Percentiles rank a stretch among this genome's conserved stretches.
These are phyloP conservation scores for Flaveria floridana DNA, from an alignment of 140 eudicot genomes.

Conservation along the genomic window DNA sequence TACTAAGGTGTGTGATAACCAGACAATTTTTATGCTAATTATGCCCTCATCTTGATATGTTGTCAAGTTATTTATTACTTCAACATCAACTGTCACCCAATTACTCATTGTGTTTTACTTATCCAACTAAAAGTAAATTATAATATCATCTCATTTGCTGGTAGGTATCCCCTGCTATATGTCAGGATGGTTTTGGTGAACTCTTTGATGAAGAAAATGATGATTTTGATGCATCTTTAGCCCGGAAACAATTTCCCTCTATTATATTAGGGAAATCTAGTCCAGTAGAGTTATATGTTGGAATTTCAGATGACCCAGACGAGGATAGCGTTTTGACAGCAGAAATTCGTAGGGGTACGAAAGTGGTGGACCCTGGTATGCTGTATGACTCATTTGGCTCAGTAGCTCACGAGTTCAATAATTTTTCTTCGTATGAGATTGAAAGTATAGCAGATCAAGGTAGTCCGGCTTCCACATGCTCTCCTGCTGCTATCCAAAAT, in stretches of 20 bases:
- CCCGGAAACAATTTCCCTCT: constrained; percentile 67
- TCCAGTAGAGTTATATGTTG: constrained; percentile 69
- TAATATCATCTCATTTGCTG: constrained; percentile 32
- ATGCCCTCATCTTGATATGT: constrained; percentile 5
- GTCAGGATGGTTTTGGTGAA: constrained; percentile 56
- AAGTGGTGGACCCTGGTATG: constrained; percentile 40
- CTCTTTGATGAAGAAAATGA: constrained; percentile 46
- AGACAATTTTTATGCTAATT: constrained; percentile 5
- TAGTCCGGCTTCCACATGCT: constrained; percentile 35
- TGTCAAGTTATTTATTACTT: background rate
- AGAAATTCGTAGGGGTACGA: constrained; percentile 36
- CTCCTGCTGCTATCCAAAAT: constrained; percentile 33
- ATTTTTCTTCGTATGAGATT: constrained; percentile 29
- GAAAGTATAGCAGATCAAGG: constrained; percentile 31
- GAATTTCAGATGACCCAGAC: constrained; percentile 35
- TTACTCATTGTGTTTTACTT: constrained; percentile 5
- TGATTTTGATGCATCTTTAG: constrained; percentile 59
- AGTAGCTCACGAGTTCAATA: constrained; percentile 31
- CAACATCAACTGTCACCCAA: background rate
- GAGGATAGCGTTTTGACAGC: constrained; percentile 35
- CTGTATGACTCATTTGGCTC: constrained; percentile 43
- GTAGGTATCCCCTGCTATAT: constrained; percentile 60
- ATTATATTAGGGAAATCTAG: constrained; percentile 66
- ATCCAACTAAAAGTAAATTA: constrained; percentile 21
- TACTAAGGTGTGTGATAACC: constrained; percentile 43